Evolutionary conservation across 1,284 basidiomycete species (phyloP).

Genomic region (Pseudomicrostroma phylloplanum): DNA sequence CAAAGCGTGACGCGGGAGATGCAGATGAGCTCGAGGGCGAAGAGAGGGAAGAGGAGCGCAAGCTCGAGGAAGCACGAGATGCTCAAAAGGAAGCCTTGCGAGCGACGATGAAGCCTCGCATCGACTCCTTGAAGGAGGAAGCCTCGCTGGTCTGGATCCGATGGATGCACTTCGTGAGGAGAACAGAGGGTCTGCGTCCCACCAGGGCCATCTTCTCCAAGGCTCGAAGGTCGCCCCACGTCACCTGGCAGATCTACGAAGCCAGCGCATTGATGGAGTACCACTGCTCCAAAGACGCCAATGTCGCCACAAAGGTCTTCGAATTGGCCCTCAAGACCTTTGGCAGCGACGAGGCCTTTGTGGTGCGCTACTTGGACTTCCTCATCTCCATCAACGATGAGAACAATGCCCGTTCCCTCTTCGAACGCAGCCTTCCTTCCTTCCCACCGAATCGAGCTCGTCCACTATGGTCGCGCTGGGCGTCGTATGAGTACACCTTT

Average conservation of each 20-base stretch:
- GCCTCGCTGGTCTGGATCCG: slow-evolving; percentile 63
- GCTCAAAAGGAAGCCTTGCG: slow-evolving; percentile 46
- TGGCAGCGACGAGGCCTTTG: slow-evolving; percentile 67
- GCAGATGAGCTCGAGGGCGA: slow-evolving; percentile 52
- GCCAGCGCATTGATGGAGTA: slow-evolving; percentile 87
- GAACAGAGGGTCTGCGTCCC: slow-evolving; percentile 75
- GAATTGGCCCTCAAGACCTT: slow-evolving; percentile 86
- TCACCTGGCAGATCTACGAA: slow-evolving; percentile 89
- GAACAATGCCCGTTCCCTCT: slow-evolving; percentile 88
- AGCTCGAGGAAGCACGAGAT: slow-evolving; percentile 53
- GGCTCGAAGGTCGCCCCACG: slow-evolving; percentile 75
- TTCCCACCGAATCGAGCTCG: slow-evolving; percentile 75
- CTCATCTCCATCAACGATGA: slow-evolving; percentile 91
- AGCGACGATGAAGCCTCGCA: slow-evolving; percentile 50
- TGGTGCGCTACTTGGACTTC: slow-evolving; percentile 83
- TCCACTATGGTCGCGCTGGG: slow-evolving; percentile 91
- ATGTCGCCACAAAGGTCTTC: slow-evolving; percentile 83
- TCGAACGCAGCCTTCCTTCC: slow-evolving; percentile 75
- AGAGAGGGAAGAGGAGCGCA: slow-evolving; percentile 59
- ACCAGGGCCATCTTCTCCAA: slow-evolving; percentile 74
- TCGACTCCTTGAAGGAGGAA: slow-evolving; percentile 55
- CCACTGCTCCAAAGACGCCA: slow-evolving; percentile 78
- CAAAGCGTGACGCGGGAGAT: slow-evolving; percentile 46
- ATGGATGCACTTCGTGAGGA: slow-evolving; percentile 84
- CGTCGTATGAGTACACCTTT: slow-evolving; percentile 88